A percentile compares a stretch with the other conserved stretches of the same genome.
Evolutionary conservation across 306 rosid species (phyloP).

Genomic region (Nissolia schottii): DNA sequence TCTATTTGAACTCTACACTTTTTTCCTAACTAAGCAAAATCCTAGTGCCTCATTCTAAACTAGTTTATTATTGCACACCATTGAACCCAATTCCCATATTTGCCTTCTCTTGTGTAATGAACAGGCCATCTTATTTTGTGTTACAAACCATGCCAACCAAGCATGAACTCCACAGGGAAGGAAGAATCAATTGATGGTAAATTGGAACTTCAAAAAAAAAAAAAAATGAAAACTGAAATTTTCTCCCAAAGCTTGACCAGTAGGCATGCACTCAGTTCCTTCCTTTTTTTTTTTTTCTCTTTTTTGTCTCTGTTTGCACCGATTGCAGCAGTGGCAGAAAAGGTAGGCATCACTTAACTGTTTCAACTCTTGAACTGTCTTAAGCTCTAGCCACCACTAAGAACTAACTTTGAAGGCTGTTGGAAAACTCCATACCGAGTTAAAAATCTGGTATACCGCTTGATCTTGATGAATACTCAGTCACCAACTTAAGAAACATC

Average conservation of each 20-base stretch:
- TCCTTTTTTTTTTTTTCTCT: neutral
- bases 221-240: neutral
- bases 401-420: slow-evolving; percentile 1
- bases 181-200: slow-evolving; percentile 28
- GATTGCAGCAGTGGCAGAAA: slow-evolving; percentile 44
- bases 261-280: slow-evolving; percentile 24
- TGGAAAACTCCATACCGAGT: slow-evolving; percentile 33
- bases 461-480: slow-evolving; percentile 84
- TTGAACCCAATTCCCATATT: slow-evolving; percentile 32
- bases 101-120: slow-evolving; percentile 30
- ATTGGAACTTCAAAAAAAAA: slow-evolving; percentile 6
- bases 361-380: slow-evolving; percentile 19
- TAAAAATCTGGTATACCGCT: slow-evolving; percentile 74
- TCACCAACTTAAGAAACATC: slow-evolving; percentile 88
- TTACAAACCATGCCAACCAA: slow-evolving; percentile 36
- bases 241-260: slow-evolving; percentile 14
- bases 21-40: slow-evolving; percentile 34
- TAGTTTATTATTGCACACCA: slow-evolving; percentile 43
- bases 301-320: slow-evolving; percentile 24
- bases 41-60: slow-evolving; percentile 43
- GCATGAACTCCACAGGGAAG: slow-evolving; percentile 47
- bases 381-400: slow-evolving; percentile 33
- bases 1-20: slow-evolving; percentile 45
- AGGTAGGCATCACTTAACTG: slow-evolving; percentile 28
- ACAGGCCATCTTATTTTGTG: slow-evolving; percentile 36